Conservation (phyloP, 169 alveolate genomes). For the Cryptosporidium ryanae region DNA sequence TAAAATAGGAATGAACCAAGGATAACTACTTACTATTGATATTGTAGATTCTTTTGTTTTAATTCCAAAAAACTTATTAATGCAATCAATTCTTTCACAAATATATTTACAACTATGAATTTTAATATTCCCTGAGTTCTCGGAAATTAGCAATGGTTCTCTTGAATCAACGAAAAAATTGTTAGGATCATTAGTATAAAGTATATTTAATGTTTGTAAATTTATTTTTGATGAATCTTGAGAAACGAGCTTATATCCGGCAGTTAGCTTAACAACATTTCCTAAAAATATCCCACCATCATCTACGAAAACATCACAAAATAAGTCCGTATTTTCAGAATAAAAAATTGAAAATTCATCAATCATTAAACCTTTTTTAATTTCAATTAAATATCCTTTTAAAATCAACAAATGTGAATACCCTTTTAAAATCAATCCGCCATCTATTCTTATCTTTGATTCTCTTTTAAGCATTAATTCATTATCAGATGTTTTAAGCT, state of each 20-base stretch:
- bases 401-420: slow-evolving; percentile 27
- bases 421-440: slow-evolving; percentile 53
- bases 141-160: slow-evolving; percentile 29
- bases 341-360: slow-evolving; percentile 52
- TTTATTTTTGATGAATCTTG: slow-evolving; percentile 59
- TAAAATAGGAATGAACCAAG: slow-evolving; percentile 54
- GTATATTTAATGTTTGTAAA: background rate
- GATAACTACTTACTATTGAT: slow-evolving; percentile 16
- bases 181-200: slow-evolving; percentile 1
- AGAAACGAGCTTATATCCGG: slow-evolving; percentile 8
- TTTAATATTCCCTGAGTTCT: slow-evolving; percentile 38
- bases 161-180: background rate
- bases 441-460: slow-evolving; percentile 2
- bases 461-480: background rate
- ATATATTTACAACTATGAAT: slow-evolving; percentile 20
- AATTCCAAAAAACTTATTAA: slow-evolving; percentile 28
- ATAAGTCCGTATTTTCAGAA: background rate
- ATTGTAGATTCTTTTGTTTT: slow-evolving; percentile 44
- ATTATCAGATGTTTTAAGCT: background rate
- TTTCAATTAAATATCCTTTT: slow-evolving; percentile 20
- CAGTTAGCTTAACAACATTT: background rate
- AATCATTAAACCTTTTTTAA: slow-evolving; percentile 39
- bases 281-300: slow-evolving; percentile 55
- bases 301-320: slow-evolving; percentile 56
- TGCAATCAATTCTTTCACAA: slow-evolving; percentile 12